These are phyloP conservation scores for Cutaneotrichosporon cutaneum DNA, from an alignment of 1,284 basidiomycete species.

Conservation along the genomic window DNA sequence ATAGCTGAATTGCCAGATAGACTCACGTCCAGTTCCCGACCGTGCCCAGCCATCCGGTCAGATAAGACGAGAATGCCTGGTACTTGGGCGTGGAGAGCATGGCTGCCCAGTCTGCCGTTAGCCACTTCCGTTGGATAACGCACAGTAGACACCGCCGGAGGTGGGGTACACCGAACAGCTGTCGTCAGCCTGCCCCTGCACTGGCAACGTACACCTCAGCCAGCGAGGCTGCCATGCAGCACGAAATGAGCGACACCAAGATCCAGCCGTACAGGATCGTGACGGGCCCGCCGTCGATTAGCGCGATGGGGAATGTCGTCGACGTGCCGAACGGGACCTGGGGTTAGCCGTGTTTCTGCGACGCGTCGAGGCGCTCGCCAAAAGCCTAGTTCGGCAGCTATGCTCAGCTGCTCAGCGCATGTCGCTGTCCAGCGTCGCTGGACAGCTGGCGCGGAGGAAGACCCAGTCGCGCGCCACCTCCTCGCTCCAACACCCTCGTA, in stretches of 20 bases:
- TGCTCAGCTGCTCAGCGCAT: no score
- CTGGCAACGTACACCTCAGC: constrained; percentile 50
- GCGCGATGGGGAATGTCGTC: constrained; percentile 53
- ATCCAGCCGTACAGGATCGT: constrained; percentile 55
- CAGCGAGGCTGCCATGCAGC: constrained; percentile 54
- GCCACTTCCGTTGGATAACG: constrained; percentile 11
- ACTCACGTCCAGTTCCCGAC: constrained; percentile 56
- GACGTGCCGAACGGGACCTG: constrained; percentile 44
- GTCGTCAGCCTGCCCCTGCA: constrained; percentile 8
- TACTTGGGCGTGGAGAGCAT: constrained; percentile 54
- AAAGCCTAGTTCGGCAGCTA: neutral
- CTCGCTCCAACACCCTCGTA: no score
- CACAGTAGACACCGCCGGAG: constrained; percentile 55
- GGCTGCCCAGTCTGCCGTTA: constrained; percentile 51
- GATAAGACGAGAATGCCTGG: constrained; percentile 52
- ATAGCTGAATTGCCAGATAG: no score
- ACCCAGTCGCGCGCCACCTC: no score
- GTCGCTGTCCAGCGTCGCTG: no score
- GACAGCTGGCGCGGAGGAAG: no score
- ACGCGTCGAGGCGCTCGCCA: neutral
- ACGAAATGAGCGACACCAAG: constrained; percentile 54
- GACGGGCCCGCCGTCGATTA: constrained; percentile 54
- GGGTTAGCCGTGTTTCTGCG: neutral
- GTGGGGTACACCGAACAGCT: constrained; percentile 55
- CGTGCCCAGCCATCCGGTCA: constrained; percentile 56